Evolutionary conservation across 805 yeast genomes (phyloP).

Genomic region (Wickerhamomyces bisporus): DNA sequence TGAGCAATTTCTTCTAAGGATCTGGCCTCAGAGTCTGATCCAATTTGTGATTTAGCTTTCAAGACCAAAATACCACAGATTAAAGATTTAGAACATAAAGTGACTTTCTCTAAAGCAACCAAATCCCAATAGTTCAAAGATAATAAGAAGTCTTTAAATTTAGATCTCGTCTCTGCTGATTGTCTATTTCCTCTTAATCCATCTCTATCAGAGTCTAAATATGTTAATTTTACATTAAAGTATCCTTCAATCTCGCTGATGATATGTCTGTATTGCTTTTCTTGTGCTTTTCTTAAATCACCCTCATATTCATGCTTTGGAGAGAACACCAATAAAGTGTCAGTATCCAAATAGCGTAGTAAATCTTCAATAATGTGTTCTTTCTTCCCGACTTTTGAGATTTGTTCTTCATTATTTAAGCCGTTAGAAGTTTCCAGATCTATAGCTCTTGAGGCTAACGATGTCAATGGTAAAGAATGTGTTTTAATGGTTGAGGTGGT

Average conservation of each 20-base stretch:
- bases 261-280: slow-evolving; percentile 69
- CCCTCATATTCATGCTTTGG: slow-evolving; percentile 83
- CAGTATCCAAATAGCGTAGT: slow-evolving; percentile 87
- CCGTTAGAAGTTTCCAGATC: slow-evolving; percentile 51
- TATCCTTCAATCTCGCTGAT: slow-evolving; percentile 60
- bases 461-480: slow-evolving; percentile 80
- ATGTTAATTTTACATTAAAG: slow-evolving; percentile 42
- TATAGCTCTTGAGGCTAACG: slow-evolving; percentile 79
- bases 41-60: slow-evolving; percentile 36
- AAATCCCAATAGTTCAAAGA: slow-evolving; percentile 67
- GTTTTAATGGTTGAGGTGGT: slow-evolving; percentile 66
- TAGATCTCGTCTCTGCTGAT: slow-evolving; percentile 47
- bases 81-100: slow-evolving; percentile 79
- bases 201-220: slow-evolving; percentile 74
- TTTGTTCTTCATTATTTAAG: slow-evolving; percentile 39
- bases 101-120: slow-evolving; percentile 87
- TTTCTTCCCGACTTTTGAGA: slow-evolving; percentile 56
- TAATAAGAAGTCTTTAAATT: slow-evolving; percentile 62
- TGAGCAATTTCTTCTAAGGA: slow-evolving; percentile 67
- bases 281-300: slow-evolving; percentile 70
- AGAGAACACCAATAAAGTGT: slow-evolving; percentile 82
- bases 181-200: slow-evolving; percentile 84
- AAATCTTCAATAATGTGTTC: slow-evolving; percentile 54
- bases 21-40: slow-evolving; percentile 42
- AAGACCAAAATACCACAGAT: slow-evolving; percentile 72